These are phyloP conservation scores for Butyriboletus loyo DNA, from an alignment of 768 basidiomycete species.

Conservation along the genomic window DNA sequence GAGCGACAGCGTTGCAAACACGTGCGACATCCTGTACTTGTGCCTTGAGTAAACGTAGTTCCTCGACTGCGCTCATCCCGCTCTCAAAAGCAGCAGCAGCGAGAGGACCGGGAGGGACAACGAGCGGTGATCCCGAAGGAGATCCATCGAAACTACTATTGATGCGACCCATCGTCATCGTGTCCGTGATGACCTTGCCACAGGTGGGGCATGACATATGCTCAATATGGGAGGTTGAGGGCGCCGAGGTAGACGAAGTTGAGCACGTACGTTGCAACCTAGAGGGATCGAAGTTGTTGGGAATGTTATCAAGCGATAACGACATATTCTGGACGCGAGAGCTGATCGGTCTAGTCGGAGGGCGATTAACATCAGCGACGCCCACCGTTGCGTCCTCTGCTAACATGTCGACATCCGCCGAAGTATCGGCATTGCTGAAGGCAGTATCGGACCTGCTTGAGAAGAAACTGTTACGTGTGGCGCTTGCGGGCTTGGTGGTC, in stretches of 20 bases:
- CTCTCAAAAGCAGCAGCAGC: constrained; percentile 55
- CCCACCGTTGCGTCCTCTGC: constrained; percentile 25
- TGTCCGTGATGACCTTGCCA: constrained; percentile 48
- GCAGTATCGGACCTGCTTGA: constrained; percentile 22
- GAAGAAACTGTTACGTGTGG: constrained; percentile 20
- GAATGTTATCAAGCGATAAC: constrained; percentile 52
- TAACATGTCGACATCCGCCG: constrained; percentile 29
- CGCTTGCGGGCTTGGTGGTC: constrained; percentile 14
- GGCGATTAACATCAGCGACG: constrained; percentile 23
- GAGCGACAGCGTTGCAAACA: constrained; percentile 77
- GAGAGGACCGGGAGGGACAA: constrained; percentile 55
- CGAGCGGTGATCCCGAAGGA: constrained; percentile 37
- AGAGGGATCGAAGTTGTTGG: constrained; percentile 36
- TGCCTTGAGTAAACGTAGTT: constrained; percentile 74
- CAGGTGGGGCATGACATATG: constrained; percentile 54
- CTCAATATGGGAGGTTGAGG: constrained; percentile 40
- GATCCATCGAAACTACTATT: constrained; percentile 23
- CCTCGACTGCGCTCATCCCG: constrained; percentile 69
- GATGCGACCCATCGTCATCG: constrained; percentile 35
- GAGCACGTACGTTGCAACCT: constrained; percentile 31
- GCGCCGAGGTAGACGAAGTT: constrained; percentile 41
- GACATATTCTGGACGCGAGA: constrained; percentile 40
- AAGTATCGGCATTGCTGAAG: constrained; percentile 8
- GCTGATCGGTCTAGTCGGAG: constrained; percentile 23
- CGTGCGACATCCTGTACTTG: constrained; percentile 82